Conservation (phyloP, 331 rosid species). For the Acacia pycnantha region DNA sequence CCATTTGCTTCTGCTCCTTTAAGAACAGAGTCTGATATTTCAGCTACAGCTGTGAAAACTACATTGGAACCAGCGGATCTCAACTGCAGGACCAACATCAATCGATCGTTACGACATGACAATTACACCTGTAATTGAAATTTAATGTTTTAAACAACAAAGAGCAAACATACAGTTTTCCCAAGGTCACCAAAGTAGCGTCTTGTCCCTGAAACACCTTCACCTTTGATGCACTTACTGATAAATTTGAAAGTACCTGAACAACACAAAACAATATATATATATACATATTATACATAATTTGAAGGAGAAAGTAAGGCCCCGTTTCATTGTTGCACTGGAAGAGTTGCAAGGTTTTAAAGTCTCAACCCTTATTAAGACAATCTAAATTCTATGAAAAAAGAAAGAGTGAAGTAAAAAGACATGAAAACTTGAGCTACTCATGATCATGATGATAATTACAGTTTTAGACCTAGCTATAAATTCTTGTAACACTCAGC, state of each 20-base stretch:
- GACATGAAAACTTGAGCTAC: constrained; percentile 4
- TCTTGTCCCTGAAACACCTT: constrained; percentile 86
- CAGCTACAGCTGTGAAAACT: constrained; percentile 83
- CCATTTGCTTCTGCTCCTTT: constrained; percentile 97
- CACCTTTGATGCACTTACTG: constrained; percentile 67
- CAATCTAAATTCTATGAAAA: neutral
- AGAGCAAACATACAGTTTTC: constrained; percentile 60
- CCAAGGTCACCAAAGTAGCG: constrained; percentile 96
- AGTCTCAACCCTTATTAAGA: neutral
- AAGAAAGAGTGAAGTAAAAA: neutral
- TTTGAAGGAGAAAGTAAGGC: neutral
- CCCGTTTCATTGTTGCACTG: neutral
- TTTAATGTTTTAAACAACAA: neutral
- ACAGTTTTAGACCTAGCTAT: neutral
- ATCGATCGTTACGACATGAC: constrained; percentile 25
- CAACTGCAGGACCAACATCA: constrained; percentile 57
- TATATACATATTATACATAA: neutral
- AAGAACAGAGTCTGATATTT: constrained; percentile 93
- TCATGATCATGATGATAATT: neutral
- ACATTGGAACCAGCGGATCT: constrained; percentile 90
- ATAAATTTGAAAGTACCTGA: constrained; percentile 86
- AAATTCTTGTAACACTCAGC: neutral
- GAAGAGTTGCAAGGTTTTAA: neutral
- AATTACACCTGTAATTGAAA: constrained; percentile 7
- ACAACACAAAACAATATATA: constrained; percentile 19